Conservation (phyloP, 2,329 filamentous ascomycete genomes). For the Cercospora citrullina region DNA sequence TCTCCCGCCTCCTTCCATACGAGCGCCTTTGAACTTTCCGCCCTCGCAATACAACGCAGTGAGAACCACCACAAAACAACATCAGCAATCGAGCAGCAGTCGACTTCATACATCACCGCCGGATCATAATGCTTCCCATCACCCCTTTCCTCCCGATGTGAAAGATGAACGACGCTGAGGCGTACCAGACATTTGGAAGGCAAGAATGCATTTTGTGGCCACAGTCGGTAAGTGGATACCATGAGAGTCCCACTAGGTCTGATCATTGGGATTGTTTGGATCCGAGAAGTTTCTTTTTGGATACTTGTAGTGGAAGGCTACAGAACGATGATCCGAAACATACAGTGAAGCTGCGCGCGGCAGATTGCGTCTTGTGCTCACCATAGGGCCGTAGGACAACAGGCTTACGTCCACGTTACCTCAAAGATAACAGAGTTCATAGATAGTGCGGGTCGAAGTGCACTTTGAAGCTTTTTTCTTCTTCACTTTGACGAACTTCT, state of each 20-base stretch:
- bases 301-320: background rate
- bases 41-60: background rate
- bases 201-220: background rate
- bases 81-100: background rate
- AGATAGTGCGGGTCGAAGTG: too few species aligned
- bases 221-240: background rate
- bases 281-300: background rate
- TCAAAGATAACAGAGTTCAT: background rate
- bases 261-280: background rate
- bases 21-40: background rate
- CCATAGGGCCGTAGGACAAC: background rate
- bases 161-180: background rate
- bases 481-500: too few species aligned
- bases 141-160: background rate
- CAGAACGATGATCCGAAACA: too few species aligned
- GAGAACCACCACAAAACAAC: background rate
- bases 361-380: background rate
- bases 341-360: background rate
- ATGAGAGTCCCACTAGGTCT: background rate
- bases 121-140: background rate
- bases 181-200: background rate
- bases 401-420: background rate
- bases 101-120: background rate
- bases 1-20: background rate
- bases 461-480: too few species aligned